Evolutionary conservation across 768 basidiomycete genomes (phyloP), one percentile per base, ranked within the genome.

Genomic region (Boletus rubroflammeus): DNA sequence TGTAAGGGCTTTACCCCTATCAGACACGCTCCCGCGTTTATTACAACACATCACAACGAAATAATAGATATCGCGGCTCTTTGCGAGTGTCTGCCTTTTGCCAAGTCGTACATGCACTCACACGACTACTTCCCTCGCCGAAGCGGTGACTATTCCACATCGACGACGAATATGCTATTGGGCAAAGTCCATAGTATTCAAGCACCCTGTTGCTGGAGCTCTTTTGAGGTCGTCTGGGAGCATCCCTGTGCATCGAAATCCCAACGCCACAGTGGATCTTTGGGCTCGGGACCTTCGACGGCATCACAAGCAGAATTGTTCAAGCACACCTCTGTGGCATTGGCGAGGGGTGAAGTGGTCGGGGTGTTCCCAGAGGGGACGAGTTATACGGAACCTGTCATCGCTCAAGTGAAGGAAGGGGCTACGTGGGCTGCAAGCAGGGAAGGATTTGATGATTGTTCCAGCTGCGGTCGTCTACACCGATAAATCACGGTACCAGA

Each of bases 141-240:
- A 61, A 76, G 81, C 80, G 50, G 78, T 73, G 38, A 85, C 79
- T 17, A 78, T 88, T 46, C 84, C 86, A 4, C 72, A 85, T 60
- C 73, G 77, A 34, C 77, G 83, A 26, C 76, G 73, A 39, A 67
- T 90, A 32, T 82, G 80, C 50, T 82, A 78, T 66, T 82, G 88
- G 85, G 84, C 85, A n/a, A 90, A 88, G 63, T 81, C 84, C 26
- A 79, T 75, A 0, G 72, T 90, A 62, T 90, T 90, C 71, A 72
- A 71, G 25, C 81, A 85, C 56, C 83, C 82, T 0, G 60, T 84
- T 1, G 61, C 75, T 2, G 74, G 78, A 1, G 72, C 74, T 1
- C 67, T 89, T 36, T 72, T 89, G 31, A 71, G 75, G 5, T 82
- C 84, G 42, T 81, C 83, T 0, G 86, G 85, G 85, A 21, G 21